Conservation (phyloP, 768 basidiomycete genomes). For the Mycena latifolia region DNA sequence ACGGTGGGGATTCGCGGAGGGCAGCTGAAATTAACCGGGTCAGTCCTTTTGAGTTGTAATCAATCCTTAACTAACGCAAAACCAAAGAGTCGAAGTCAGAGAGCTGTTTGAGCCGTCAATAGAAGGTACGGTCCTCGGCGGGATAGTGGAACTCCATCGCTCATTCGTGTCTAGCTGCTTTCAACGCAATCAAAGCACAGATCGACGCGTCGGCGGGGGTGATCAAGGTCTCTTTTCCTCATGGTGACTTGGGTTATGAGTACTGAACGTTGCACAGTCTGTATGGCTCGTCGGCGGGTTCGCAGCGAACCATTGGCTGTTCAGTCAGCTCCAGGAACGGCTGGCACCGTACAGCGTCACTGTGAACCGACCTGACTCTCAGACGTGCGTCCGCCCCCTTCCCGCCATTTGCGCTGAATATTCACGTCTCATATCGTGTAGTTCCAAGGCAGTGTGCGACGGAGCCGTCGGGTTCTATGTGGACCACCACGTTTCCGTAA, state of each 20-base stretch:
- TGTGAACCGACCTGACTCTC: slow-evolving; percentile 82
- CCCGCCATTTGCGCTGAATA: not conserved
- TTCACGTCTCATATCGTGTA: slow-evolving; percentile 42
- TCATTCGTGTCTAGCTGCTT: slow-evolving; percentile 59
- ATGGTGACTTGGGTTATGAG: not conserved
- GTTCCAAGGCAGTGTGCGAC: slow-evolving; percentile 88
- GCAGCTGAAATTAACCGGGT: slow-evolving; percentile 80
- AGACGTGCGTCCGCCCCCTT: slow-evolving; percentile 64
- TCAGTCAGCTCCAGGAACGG: slow-evolving; percentile 78
- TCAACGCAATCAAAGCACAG: slow-evolving; percentile 76
- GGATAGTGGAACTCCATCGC: not conserved
- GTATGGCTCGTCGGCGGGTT: slow-evolving; percentile 89
- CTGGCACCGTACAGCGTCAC: slow-evolving; percentile 66
- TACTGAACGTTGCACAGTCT: slow-evolving; percentile 57
- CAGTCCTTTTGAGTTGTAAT: slow-evolving; percentile 3
- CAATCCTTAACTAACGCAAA: too few relatives aligned
- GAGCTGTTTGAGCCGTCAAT: slow-evolving; percentile 86
- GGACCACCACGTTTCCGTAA: slow-evolving; percentile 86
- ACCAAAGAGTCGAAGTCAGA: slow-evolving; percentile 59
- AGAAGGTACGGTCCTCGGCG: slow-evolving; percentile 52
- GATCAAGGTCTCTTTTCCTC: slow-evolving; percentile 65
- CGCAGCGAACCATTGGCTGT: slow-evolving; percentile 86
- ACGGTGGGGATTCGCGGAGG: slow-evolving; percentile 79
- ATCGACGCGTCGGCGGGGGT: slow-evolving; percentile 76
- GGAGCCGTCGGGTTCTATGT: slow-evolving; percentile 89